phyloP scores from a whole-genome alignment of 2,329 filamentous ascomycete species.

The Nemania sp. region DNA sequence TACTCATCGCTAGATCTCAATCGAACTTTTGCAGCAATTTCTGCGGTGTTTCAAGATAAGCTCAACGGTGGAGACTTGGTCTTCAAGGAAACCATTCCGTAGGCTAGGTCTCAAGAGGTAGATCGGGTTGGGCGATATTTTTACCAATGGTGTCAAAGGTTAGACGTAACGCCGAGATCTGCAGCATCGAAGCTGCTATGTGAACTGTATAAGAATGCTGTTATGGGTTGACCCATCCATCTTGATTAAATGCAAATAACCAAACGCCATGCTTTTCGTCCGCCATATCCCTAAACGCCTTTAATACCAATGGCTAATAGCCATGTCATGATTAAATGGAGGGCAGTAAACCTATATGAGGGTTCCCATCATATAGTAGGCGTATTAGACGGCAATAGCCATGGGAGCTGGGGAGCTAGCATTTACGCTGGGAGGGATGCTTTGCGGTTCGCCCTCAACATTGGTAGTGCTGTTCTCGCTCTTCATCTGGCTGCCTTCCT shows the following conservation, averaged over 20 bases:
- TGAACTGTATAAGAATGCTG: too few relatives aligned
- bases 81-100: too few relatives aligned
- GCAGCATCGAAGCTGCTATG: too few relatives aligned
- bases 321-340: slow-evolving; percentile 6
- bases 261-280: slow-evolving; percentile 40
- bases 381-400: slow-evolving; percentile 51
- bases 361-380: slow-evolving; percentile 4
- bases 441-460: slow-evolving; percentile 57
- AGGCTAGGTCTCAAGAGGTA: too few relatives aligned
- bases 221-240: slow-evolving; percentile 11
- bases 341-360: neutral
- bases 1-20: neutral
- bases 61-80: too few relatives aligned
- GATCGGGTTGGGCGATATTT: too few relatives aligned
- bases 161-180: too few relatives aligned
- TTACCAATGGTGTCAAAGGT: too few relatives aligned
- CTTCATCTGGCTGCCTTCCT: slow-evolving; percentile 57
- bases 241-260: slow-evolving; percentile 24
- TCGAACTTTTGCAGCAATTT: neutral
- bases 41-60: too few relatives aligned
- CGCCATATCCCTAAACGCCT: slow-evolving; percentile 29
- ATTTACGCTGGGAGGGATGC: slow-evolving; percentile 52
- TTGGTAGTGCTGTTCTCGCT: slow-evolving; percentile 47
- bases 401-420: slow-evolving; percentile 56
- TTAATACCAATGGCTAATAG: slow-evolving; percentile 23